These are phyloP conservation scores for Yarrowia hollandica DNA, from an alignment of 805 yeast genomes.

Conservation along the genomic window DNA sequence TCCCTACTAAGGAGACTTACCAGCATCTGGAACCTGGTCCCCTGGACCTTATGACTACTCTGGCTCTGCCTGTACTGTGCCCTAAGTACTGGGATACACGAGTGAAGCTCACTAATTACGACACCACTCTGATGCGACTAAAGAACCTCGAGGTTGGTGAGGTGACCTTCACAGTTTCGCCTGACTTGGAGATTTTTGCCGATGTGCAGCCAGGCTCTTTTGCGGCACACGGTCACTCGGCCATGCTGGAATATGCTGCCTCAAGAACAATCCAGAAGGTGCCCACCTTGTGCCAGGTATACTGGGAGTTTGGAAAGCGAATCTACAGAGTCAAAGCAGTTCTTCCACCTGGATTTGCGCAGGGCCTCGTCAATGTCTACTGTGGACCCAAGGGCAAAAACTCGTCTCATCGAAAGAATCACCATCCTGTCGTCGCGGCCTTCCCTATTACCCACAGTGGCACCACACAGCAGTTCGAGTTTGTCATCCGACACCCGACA, in stretches of 20 bases:
- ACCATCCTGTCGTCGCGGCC: slow-evolving; percentile 69
- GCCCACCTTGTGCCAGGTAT: slow-evolving; percentile 72
- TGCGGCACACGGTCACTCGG: slow-evolving; percentile 30
- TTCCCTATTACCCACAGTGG: slow-evolving; percentile 78
- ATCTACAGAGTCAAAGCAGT: slow-evolving; percentile 77
- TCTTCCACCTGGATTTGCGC: slow-evolving; percentile 64
- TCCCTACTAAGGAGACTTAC: slow-evolving; percentile 73
- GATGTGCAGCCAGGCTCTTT: slow-evolving; percentile 40
- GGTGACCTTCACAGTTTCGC: slow-evolving; percentile 69
- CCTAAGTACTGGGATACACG: slow-evolving; percentile 70
- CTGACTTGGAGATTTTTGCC: slow-evolving; percentile 65
- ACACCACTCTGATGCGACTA: slow-evolving; percentile 72
- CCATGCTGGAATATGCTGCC: slow-evolving; percentile 31
- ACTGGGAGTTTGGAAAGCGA: slow-evolving; percentile 65
- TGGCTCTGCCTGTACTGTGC: slow-evolving; percentile 81
- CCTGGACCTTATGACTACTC: slow-evolving; percentile 71
- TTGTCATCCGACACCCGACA: slow-evolving; percentile 72
- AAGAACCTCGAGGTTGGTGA: slow-evolving; percentile 78
- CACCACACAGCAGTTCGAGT: slow-evolving; percentile 57
- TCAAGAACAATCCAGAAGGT: slow-evolving; percentile 48
- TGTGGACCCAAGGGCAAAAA: slow-evolving; percentile 59
- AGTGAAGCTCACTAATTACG: slow-evolving; percentile 63
- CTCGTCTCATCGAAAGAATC: slow-evolving; percentile 31
- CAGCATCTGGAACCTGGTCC: slow-evolving; percentile 83
- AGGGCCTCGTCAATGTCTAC: slow-evolving; percentile 75